Evolutionary conservation across 2,329 filamentous ascomycete genomes (phyloP).

Genomic region (Venturia aucupariae): DNA sequence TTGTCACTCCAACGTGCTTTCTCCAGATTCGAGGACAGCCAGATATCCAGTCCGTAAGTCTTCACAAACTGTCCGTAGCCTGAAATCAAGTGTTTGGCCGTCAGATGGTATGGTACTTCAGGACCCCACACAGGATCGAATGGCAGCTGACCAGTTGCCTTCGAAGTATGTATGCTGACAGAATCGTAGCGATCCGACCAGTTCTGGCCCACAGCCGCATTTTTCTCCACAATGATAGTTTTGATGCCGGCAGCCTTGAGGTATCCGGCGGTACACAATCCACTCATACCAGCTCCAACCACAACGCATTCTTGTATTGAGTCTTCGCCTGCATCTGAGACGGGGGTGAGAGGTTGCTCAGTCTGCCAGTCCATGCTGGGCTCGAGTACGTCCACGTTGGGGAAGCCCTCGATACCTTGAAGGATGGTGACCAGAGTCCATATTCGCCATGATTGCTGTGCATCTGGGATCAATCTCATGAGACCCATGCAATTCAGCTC

Average conservation of each 20-base stretch:
- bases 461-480: conserved; percentile 12
- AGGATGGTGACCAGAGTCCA: conserved; percentile 14
- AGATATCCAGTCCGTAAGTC: conserved; percentile 9
- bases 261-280: conserved; percentile 48
- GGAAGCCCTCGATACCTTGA: conserved; percentile 13
- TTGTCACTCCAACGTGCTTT: conserved; percentile 41
- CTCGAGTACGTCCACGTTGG: conserved; percentile 10
- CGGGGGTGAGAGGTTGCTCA: not conserved
- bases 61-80: conserved; percentile 54
- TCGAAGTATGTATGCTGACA: conserved; percentile 16
- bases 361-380: not conserved
- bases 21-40: conserved; percentile 8
- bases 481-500: conserved; percentile 3
- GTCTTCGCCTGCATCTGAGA: not conserved
- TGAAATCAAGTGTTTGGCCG: conserved; percentile 16
- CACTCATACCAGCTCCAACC: conserved; percentile 46
- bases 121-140: conserved; percentile 15
- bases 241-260: conserved; percentile 50
- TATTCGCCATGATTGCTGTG: conserved; percentile 12
- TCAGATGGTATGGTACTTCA: conserved; percentile 15
- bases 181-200: conserved; percentile 52
- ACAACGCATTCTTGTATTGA: conserved; percentile 14
- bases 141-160: conserved; percentile 13
- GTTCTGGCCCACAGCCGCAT: conserved; percentile 52
- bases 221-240: conserved; percentile 49